phyloP scores from a whole-genome alignment of 1,139 yeast species.

The Yamadazyma aaseri region DNA sequence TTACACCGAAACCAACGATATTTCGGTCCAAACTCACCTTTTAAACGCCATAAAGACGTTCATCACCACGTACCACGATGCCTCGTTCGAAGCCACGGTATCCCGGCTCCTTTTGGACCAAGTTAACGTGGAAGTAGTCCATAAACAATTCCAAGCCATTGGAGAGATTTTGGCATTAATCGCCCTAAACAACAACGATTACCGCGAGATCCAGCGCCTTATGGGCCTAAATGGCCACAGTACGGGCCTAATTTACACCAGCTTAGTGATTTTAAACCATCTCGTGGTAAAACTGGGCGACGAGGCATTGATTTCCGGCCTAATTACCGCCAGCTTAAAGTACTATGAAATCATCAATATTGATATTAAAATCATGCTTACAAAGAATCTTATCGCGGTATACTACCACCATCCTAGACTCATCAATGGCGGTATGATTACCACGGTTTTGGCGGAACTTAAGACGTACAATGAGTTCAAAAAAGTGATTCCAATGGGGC shows the following conservation, averaged over 20 bases:
- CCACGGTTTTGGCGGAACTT: conserved; percentile 56
- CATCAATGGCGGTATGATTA: conserved; percentile 54
- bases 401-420: conserved; percentile 58
- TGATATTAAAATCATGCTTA: conserved; percentile 39
- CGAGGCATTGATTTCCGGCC: conserved; percentile 13
- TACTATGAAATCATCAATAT: conserved; percentile 27
- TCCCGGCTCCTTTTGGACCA: conserved; percentile 11
- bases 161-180: conserved; percentile 34
- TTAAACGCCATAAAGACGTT: conserved; percentile 11
- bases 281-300: conserved; percentile 17
- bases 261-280: conserved; percentile 34
- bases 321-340: conserved; percentile 16
- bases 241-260: conserved; percentile 26
- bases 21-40: conserved; percentile 8
- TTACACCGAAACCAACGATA: conserved; percentile 10
- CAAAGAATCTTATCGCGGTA: conserved; percentile 16
- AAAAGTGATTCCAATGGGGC: conserved; percentile 78
- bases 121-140: conserved; percentile 9
- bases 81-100: conserved; percentile 8
- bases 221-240: conserved; percentile 14
- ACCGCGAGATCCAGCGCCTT: conserved; percentile 17
- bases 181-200: conserved; percentile 16
- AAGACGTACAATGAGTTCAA: conserved; percentile 56
- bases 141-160: conserved; percentile 26
- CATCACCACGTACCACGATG: conserved; percentile 10